Conservation (phyloP, 208 protist genomes). For the Crithidia sp. region DNA sequence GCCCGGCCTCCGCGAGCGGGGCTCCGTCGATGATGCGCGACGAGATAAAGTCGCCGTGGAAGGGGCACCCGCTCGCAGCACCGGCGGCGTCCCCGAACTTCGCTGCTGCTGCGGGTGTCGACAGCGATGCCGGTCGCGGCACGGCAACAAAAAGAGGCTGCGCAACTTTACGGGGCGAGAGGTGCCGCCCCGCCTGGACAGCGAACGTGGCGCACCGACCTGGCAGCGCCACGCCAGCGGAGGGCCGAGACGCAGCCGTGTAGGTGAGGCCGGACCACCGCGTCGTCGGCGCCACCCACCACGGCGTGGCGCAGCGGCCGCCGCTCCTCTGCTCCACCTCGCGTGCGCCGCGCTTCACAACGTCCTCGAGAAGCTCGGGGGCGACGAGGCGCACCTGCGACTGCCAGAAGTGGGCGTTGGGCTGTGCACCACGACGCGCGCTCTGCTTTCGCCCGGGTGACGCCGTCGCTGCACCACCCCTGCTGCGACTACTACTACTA, state of each 20-base stretch:
- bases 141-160: conserved; percentile 70
- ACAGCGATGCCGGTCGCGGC: neutral
- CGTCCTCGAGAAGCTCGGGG: conserved; percentile 49
- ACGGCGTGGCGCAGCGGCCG: conserved; percentile 65
- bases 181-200: conserved; percentile 53
- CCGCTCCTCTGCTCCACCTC: conserved; percentile 41
- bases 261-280: conserved; percentile 42
- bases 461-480: neutral
- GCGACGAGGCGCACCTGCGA: conserved; percentile 59
- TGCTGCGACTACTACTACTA: neutral
- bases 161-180: conserved; percentile 57
- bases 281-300: conserved; percentile 68
- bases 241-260: conserved; percentile 6
- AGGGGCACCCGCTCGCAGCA: conserved; percentile 18
- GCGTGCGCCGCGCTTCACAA: conserved; percentile 66
- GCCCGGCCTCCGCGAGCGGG: conserved; percentile 16
- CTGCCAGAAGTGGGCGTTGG: conserved; percentile 34
- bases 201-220: conserved; percentile 67
- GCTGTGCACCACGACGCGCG: neutral
- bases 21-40: conserved; percentile 41
- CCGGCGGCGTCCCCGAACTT: neutral
- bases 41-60: conserved; percentile 45
- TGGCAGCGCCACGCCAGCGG: conserved; percentile 10
- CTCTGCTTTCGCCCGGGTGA: neutral
- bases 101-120: neutral